A percentile compares a stretch with the other conserved stretches of the same genome.
Conservation (phyloP, 345 rosid genomes). For the Moricandia moricandioides region DNA sequence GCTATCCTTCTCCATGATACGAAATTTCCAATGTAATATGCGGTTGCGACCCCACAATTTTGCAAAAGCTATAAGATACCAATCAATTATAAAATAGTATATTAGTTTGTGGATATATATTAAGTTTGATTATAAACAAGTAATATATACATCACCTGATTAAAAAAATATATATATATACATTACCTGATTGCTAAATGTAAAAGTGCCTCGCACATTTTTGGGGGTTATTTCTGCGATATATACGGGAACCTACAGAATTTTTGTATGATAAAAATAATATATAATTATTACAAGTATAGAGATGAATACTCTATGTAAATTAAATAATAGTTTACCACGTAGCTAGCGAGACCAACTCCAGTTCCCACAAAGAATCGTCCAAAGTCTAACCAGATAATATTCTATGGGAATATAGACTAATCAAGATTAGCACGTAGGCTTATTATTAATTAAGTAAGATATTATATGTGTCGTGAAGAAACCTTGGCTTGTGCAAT, state of each 20-base stretch:
- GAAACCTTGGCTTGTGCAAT: conserved; percentile 47
- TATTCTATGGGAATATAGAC: not conserved
- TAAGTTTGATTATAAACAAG: not conserved
- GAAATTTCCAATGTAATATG: not conserved
- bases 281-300: conserved; percentile 6
- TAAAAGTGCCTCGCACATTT: not conserved
- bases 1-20: not conserved
- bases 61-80: not conserved
- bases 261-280: not conserved
- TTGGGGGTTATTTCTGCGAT: not conserved
- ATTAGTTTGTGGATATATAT: not conserved
- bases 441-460: not conserved
- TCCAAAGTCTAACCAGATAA: conserved; percentile 42
- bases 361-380: conserved; percentile 45
- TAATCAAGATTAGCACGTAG: not conserved
- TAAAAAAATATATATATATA: no score
- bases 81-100: not conserved
- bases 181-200: not conserved
- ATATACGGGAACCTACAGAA: conserved; percentile 16
- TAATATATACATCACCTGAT: not conserved
- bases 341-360: conserved; percentile 45
- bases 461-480: not conserved
- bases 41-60: not conserved
- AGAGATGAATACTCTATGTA: not conserved
- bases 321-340: conserved; percentile 18